Evolutionary conservation across 768 basidiomycete genomes (phyloP).

Genomic region (Phlebiopsis flavidoalba): DNA sequence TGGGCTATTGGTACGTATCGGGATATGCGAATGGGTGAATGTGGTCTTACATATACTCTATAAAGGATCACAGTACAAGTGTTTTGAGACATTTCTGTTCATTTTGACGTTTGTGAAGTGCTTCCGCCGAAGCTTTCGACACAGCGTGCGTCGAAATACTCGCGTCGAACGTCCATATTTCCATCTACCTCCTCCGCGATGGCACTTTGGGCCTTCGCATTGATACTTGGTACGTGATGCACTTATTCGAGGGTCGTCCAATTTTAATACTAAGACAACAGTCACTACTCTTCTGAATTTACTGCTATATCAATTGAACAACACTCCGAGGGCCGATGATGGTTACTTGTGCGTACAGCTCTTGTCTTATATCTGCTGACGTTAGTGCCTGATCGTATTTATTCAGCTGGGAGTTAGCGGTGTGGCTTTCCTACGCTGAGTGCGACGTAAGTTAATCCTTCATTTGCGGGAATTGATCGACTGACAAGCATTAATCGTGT

Average conservation of each 20-base stretch:
- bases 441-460: not conserved
- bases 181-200: conserved; percentile 7
- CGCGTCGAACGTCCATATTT: not conserved
- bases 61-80: conserved; percentile 6
- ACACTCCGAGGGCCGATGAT: conserved; percentile 11
- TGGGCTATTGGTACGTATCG: conserved; percentile 6
- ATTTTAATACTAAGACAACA: not conserved
- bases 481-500: not conserved
- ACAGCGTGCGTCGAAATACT: not conserved
- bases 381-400: not conserved
- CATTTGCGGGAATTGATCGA: not conserved
- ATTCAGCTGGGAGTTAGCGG: not conserved
- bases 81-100: conserved; percentile 11
- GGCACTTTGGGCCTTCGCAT: conserved; percentile 12
- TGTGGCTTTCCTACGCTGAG: conserved; percentile 1
- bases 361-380: not conserved
- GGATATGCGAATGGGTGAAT: too few relatives aligned
- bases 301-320: conserved; percentile 13
- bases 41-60: not conserved
- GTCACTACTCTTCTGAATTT: conserved; percentile 15
- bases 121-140: not conserved
- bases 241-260: not conserved
- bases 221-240: conserved; percentile 6
- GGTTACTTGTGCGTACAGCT: conserved; percentile 13
- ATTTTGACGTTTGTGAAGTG: conserved; percentile 7